These are phyloP conservation scores for Aureobasidium vineae DNA, from an alignment of 2,329 filamentous ascomycete species.

Conservation along the genomic window DNA sequence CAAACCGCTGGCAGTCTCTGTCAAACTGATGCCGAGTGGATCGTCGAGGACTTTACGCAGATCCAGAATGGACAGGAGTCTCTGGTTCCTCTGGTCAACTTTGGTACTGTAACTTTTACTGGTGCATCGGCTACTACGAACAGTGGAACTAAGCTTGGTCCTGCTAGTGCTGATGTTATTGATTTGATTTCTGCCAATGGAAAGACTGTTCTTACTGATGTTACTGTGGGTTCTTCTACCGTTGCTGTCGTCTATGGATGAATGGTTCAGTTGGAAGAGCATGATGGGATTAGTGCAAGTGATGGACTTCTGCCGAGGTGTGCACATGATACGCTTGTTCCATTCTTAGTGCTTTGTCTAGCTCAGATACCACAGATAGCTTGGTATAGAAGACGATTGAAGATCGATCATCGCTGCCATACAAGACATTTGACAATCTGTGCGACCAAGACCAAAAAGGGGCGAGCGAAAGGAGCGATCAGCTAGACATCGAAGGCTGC, in stretches of 20 bases:
- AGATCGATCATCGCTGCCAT: neutral
- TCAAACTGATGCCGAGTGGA: constrained; percentile 62
- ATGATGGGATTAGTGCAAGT: neutral
- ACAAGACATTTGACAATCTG: too few species aligned
- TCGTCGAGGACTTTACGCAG: constrained; percentile 27
- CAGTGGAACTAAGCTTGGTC: constrained; percentile 34
- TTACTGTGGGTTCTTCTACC: constrained; percentile 20
- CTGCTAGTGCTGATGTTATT: constrained; percentile 10
- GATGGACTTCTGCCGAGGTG: neutral
- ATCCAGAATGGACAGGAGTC: constrained; percentile 31
- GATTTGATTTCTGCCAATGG: constrained; percentile 15
- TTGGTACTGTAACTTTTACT: constrained; percentile 50
- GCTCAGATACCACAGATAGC: neutral
- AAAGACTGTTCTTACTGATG: constrained; percentile 12
- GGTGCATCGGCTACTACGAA: constrained; percentile 34
- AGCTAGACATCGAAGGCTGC: neutral
- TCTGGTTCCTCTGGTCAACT: constrained; percentile 50
- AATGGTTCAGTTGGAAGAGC: neutral
- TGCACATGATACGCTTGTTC: neutral
- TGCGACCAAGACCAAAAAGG: too few species aligned
- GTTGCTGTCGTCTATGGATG: constrained; percentile 7
- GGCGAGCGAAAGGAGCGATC: too few species aligned
- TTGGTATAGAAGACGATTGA: neutral
- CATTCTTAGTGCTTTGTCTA: neutral
- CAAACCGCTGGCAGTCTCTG: constrained; percentile 47